Base-by-base conservation (phyloP, 78 protist genomes). In the Polysphondylium violaceum region DNA sequence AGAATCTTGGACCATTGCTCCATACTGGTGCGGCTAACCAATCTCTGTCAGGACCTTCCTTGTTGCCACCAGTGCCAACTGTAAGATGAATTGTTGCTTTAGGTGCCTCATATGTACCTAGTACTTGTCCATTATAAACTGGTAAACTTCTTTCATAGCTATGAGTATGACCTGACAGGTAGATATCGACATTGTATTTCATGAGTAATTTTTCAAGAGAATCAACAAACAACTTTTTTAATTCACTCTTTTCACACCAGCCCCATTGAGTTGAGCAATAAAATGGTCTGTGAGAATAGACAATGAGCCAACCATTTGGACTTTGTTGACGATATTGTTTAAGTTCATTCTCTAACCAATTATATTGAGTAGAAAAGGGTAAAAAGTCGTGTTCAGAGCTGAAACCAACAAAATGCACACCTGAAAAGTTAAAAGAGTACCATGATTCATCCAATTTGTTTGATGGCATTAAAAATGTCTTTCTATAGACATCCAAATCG, bases 351-450 rank as follows among this genome's bases (percentile, higher is more conserved):
- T 63, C 67, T 8, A 79, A 29, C 88, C 88, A 79, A n/a, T 6
- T 36, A 35, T 64, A 33, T 67, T 79, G 75, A 29, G 9, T 6
- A 0, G 88, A 65, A 12, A 25, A 19, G 36, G 76, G 69, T 38
- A 58, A 79, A 9, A 29, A 79, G 17, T 79, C 76, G 17, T 21
- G 38, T 51, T 79, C 88, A 1, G 88, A 65, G 1, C 76, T 67
- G 33, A 79, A 36, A n/a, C 69, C 76, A 53, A 79, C 76, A 56
- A 79, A 79, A 60, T 67, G 88, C n/a, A 79, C 88, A 21, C 88
- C 88, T 40, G 47, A 47, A 17, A 67, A 79, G 59, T 79, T 67
- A 27, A 67, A 79, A 23, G 88, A 63, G 38, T 79, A 79, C 76
- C 76, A 79, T 2, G 72, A 64, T 3, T 14, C 72, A 2, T 74